Percentiles rank a stretch among this genome's conserved stretches.
These are phyloP conservation scores for Daldinia sp. DNA, from an alignment of 2,329 filamentous ascomycete genomes.

Conservation along the genomic window DNA sequence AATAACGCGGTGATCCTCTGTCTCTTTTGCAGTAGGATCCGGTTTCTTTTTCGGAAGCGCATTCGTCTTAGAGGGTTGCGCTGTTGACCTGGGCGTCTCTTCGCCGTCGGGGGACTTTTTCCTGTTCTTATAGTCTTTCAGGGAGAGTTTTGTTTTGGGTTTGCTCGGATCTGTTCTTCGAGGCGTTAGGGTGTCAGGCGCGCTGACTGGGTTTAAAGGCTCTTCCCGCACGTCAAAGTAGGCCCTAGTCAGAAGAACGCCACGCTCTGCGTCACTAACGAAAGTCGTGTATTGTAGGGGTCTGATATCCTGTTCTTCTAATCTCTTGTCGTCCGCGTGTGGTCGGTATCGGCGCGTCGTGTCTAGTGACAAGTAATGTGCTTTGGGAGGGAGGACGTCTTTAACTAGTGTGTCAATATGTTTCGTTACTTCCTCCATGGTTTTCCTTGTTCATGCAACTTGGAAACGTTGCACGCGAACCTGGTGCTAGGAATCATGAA, in stretches of 20 bases:
- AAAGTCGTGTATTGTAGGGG: slow-evolving; percentile 69
- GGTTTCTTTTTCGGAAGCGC: slow-evolving; percentile 46
- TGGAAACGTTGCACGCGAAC: slow-evolving; percentile 50
- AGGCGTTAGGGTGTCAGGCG: slow-evolving; percentile 41
- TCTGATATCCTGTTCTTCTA: slow-evolving; percentile 63
- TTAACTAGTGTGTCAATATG: slow-evolving; percentile 66
- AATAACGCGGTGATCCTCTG: slow-evolving; percentile 44
- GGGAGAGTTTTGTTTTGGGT: slow-evolving; percentile 62
- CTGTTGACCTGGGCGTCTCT: slow-evolving; percentile 43
- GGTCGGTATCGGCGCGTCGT: slow-evolving; percentile 62
- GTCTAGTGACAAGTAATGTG: slow-evolving; percentile 66
- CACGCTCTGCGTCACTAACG: slow-evolving; percentile 68
- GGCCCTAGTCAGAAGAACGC: slow-evolving; percentile 67
- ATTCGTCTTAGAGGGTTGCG: slow-evolving; percentile 42
- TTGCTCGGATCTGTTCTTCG: slow-evolving; percentile 57
- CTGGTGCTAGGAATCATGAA: slow-evolving; percentile 49
- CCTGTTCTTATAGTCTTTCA: slow-evolving; percentile 71
- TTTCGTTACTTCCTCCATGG: slow-evolving; percentile 70
- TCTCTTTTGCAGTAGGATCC: slow-evolving; percentile 42
- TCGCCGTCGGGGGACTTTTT: slow-evolving; percentile 55
- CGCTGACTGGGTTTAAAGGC: slow-evolving; percentile 55
- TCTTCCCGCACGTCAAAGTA: slow-evolving; percentile 69
- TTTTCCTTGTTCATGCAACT: slow-evolving; percentile 52
- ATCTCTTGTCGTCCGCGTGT: slow-evolving; percentile 55
- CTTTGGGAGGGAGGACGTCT: slow-evolving; percentile 64